Evolutionary conservation across 2,329 filamentous ascomycete genomes (phyloP), one percentile per base, ranked within the genome.

Genomic region (Didymella pomorum): DNA sequence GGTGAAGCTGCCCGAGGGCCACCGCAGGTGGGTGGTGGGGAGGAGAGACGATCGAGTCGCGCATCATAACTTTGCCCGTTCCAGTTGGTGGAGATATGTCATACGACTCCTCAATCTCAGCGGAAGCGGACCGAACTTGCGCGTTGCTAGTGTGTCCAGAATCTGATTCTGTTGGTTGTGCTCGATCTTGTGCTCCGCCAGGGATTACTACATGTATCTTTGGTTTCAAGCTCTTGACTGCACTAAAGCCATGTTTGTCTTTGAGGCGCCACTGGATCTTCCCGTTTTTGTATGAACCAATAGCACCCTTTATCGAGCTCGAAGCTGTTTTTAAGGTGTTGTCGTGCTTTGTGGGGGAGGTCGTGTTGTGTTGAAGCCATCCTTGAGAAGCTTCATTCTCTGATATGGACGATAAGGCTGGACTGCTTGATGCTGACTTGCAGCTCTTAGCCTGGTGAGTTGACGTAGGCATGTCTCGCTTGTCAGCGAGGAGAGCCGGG

Each of bases 281-380:
- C 5, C 80, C 80, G 63, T 81, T 70, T 49, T 76, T 78, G 75
- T 80, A 82, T 4, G 78, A 70, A 6, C 79, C 80, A 58, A 82
- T 78, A n/a, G 67, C 76, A 35, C 64, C 61, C 31, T 64, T 69
- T n/a, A 70, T 56, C 18, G 69, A 67, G 29, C 54, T 63, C 12
- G 64, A 56, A 33, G 67, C 64, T 26, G 66, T 71, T 51, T 71
- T 71, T 26, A 65, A 73, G 60, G 63, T 70, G 42, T 44, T 43
- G 16, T 55, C 50, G 29, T 63, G 62, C 47, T 55, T 56, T 54
- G 48, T 58, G 26, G 65, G 60, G 12, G 64, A 58, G 26, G 52
- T 54, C 21, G 65, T 62, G 39, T 60, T 61, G 58, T 61, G 70
- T 60, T 55, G 63, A 37, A 43, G 61, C 59, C 64, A 71, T 23